Percentiles rank a stretch among this genome's conserved stretches.
phyloP scores from a whole-genome alignment of 2,329 filamentous ascomycete genomes.

The Ambrosiella beaveri region DNA sequence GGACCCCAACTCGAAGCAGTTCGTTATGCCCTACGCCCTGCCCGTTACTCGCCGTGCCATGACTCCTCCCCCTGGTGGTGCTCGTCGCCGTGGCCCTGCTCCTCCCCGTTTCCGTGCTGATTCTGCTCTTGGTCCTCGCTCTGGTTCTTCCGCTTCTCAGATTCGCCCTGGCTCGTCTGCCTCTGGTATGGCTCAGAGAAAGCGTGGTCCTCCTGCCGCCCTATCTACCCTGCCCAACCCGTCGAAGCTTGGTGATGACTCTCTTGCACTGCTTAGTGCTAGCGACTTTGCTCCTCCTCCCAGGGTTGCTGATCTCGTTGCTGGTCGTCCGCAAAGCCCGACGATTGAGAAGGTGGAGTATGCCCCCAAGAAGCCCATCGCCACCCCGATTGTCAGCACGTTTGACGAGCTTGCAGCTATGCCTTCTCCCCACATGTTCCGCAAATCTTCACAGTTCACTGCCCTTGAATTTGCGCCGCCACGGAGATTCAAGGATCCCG shows the following conservation, averaged over 20 bases:
- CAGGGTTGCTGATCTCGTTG: slow-evolving; percentile 45
- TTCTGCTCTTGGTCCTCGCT: slow-evolving; percentile 16
- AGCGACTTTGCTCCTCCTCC: slow-evolving; percentile 77
- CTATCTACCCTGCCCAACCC: slow-evolving; percentile 71
- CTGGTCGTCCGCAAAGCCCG: slow-evolving; percentile 50
- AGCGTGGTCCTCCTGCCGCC: slow-evolving; percentile 48
- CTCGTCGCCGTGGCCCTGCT: slow-evolving; percentile 26
- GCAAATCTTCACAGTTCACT: slow-evolving; percentile 65
- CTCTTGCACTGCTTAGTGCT: slow-evolving; percentile 48
- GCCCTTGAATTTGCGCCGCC: slow-evolving; percentile 67
- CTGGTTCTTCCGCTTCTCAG: slow-evolving; percentile 20
- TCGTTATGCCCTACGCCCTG: slow-evolving; percentile 69
- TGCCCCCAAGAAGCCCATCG: slow-evolving; percentile 51
- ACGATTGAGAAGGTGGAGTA: slow-evolving; percentile 53
- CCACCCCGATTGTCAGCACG: slow-evolving; percentile 63
- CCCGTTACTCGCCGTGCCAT: slow-evolving; percentile 78
- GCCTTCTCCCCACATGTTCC: slow-evolving; percentile 70
- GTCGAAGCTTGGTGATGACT: slow-evolving; percentile 66
- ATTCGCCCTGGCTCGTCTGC: slow-evolving; percentile 47
- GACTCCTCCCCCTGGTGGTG: slow-evolving; percentile 65
- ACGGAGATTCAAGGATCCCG: slow-evolving; percentile 47
- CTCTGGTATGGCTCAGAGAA: slow-evolving; percentile 23
- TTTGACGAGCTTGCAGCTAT: slow-evolving; percentile 76
- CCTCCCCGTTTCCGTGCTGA: slow-evolving; percentile 20
- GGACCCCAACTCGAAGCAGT: slow-evolving; percentile 50